Percentiles rank a stretch among this genome's conserved stretches.
These are phyloP conservation scores for Phytophthora kernoviae DNA, from an alignment of 352 stramenopile species.

Conservation along the genomic window DNA sequence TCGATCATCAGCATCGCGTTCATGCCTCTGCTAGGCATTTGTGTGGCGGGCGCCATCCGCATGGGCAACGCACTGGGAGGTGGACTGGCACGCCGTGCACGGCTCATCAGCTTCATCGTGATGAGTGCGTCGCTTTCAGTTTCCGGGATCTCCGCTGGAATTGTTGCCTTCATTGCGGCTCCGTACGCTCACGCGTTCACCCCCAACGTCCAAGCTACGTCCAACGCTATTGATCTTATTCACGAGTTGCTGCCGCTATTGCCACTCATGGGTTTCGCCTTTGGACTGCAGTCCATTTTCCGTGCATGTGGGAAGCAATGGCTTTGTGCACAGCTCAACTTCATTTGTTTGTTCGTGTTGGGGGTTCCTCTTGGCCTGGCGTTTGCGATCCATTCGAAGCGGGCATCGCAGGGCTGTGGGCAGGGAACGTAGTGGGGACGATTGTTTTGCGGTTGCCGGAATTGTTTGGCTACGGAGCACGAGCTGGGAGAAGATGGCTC, in stretches of 20 bases:
- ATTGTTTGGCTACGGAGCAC: conserved; percentile 46
- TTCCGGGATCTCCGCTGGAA: conserved; percentile 32
- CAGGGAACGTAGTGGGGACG: conserved; percentile 56
- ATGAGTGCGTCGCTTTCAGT: conserved; percentile 35
- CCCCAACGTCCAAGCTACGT: conserved; percentile 32
- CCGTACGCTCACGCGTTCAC: conserved; percentile 51
- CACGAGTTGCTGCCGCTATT: conserved; percentile 38
- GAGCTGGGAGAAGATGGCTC: conserved; percentile 59
- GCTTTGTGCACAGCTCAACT: conserved; percentile 57
- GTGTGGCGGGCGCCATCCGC: conserved; percentile 51
- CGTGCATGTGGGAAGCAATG: conserved; percentile 54
- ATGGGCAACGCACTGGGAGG: conserved; percentile 67
- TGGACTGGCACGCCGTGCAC: conserved; percentile 46
- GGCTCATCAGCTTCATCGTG: conserved; percentile 43
- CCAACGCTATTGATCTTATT: conserved; percentile 36
- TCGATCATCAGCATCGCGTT: conserved; percentile 50
- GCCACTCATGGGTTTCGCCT: conserved; percentile 43
- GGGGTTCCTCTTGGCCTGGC: conserved; percentile 48
- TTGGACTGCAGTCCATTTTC: conserved; percentile 48
- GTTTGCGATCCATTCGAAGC: conserved; percentile 47
- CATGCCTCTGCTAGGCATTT: conserved; percentile 55
- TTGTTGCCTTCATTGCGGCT: conserved; percentile 35
- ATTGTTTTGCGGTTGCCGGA: conserved; percentile 36
- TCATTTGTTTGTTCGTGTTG: conserved; percentile 55
- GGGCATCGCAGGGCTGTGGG: conserved; percentile 59